These are phyloP conservation scores for Sclerotinia borealis DNA, from an alignment of 2,329 filamentous ascomycete genomes.

Conservation along the genomic window DNA sequence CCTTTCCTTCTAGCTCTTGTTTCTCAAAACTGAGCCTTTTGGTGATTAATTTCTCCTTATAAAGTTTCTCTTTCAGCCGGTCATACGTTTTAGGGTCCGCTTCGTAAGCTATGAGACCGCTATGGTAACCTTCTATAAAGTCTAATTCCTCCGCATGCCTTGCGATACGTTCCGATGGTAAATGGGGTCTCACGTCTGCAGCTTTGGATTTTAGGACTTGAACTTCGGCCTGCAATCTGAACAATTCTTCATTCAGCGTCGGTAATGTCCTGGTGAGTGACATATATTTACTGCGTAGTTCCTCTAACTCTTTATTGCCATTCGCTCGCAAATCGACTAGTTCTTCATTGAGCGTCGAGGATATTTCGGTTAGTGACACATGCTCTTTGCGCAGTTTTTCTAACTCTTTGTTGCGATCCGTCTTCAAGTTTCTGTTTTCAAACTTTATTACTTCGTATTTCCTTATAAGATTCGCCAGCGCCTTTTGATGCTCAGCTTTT, in stretches of 20 bases:
- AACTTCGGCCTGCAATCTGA: neutral
- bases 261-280: neutral
- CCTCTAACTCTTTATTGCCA: neutral
- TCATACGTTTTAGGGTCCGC: no score
- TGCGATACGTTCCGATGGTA: no score
- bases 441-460: constrained; percentile 1
- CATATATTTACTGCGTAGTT: no score
- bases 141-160: no score
- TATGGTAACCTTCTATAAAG: no score
- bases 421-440: neutral
- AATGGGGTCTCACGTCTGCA: no score
- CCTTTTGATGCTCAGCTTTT: neutral
- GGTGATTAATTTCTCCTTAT: no score
- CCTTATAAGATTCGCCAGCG: neutral
- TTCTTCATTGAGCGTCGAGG: neutral
- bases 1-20: neutral
- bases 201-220: no score
- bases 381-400: neutral
- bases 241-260: no score
- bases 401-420: neutral
- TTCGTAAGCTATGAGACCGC: no score
- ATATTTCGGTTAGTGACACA: neutral
- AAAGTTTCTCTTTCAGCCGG: no score
- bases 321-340: neutral
- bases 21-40: no score